Evolutionary conservation across 345 rosid species (phyloP).

Genomic region (Lepidium sativum): DNA sequence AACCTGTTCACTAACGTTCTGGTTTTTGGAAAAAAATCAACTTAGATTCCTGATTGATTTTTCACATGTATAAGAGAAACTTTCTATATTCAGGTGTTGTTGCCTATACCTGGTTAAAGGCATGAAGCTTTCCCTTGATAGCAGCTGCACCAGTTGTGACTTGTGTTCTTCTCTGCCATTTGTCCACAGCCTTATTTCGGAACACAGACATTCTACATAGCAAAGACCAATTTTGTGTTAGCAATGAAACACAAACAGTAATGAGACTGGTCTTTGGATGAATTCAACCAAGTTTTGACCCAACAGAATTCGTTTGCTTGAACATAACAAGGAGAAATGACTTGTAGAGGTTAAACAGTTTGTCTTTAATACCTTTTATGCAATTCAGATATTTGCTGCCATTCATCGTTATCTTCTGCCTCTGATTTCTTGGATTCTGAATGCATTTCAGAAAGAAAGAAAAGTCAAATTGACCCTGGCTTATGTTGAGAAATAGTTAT

Average conservation of each 20-base stretch:
- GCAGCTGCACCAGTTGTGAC: slow-evolving; percentile 93
- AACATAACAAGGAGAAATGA: not conserved
- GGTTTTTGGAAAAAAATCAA: slow-evolving; percentile 5
- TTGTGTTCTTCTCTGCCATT: slow-evolving; percentile 91
- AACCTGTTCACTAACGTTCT: slow-evolving; percentile 92
- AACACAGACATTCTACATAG: slow-evolving; percentile 57
- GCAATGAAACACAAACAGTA: not conserved
- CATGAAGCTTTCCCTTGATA: slow-evolving; percentile 69
- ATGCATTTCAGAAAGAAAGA: slow-evolving; percentile 1
- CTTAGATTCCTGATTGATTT: slow-evolving; percentile 8
- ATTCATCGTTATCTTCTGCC: slow-evolving; percentile 50
- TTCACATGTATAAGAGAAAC: not conserved
- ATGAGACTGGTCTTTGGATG: not conserved
- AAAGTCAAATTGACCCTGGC: not conserved
- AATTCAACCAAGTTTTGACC: not conserved
- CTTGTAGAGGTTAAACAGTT: not conserved
- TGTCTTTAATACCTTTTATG: slow-evolving; percentile 45
- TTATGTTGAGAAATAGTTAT: not conserved
- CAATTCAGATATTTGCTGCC: slow-evolving; percentile 53
- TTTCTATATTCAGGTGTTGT: not conserved
- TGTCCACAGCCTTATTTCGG: slow-evolving; percentile 80
- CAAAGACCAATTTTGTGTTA: not conserved
- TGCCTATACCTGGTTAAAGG: slow-evolving; percentile 82
- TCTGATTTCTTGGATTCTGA: slow-evolving; percentile 30
- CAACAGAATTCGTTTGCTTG: not conserved